phyloP scores from a whole-genome alignment of 2,329 filamentous ascomycete species.

The Xylaria sp. region DNA sequence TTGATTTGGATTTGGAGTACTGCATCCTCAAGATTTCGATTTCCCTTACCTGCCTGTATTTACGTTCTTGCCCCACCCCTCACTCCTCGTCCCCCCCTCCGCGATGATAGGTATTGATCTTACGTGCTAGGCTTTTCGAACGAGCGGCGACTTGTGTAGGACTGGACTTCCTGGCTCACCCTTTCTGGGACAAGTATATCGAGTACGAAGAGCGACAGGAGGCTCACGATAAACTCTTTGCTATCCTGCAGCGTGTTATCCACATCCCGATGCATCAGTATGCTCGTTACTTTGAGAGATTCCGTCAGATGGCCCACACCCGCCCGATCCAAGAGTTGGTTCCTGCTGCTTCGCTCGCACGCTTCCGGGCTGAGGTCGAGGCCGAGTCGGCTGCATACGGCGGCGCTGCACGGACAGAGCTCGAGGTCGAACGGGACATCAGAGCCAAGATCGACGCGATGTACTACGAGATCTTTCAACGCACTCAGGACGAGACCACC shows the following conservation, averaged over 20 bases:
- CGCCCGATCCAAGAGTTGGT: constrained; percentile 70
- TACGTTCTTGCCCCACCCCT: constrained; percentile 45
- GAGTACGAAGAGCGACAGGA: constrained; percentile 93
- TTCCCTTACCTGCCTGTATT: constrained; percentile 57
- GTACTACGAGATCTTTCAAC: constrained; percentile 74
- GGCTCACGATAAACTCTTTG: constrained; percentile 76
- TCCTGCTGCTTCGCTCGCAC: constrained; percentile 59
- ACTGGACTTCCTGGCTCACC: constrained; percentile 87
- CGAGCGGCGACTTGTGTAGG: constrained; percentile 79
- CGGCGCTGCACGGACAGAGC: constrained; percentile 55
- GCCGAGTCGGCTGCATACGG: constrained; percentile 53
- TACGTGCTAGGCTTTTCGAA: constrained; percentile 75
- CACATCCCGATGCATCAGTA: constrained; percentile 95
- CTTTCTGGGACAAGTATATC: constrained; percentile 98
- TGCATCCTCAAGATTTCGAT: constrained; percentile 49
- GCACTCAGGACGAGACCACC: constrained; percentile 79
- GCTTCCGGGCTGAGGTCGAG: constrained; percentile 68
- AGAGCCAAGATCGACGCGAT: constrained; percentile 72
- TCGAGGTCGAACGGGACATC: constrained; percentile 78
- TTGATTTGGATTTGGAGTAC: constrained; percentile 45
- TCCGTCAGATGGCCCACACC: constrained; percentile 68
- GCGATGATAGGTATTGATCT: constrained; percentile 29
- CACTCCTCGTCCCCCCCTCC: constrained; percentile 23
- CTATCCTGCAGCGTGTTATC: constrained; percentile 75
- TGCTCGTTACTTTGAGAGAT: constrained; percentile 88